phyloP scores from a whole-genome alignment of 257 asterid species.

The Petunia axillaris region DNA sequence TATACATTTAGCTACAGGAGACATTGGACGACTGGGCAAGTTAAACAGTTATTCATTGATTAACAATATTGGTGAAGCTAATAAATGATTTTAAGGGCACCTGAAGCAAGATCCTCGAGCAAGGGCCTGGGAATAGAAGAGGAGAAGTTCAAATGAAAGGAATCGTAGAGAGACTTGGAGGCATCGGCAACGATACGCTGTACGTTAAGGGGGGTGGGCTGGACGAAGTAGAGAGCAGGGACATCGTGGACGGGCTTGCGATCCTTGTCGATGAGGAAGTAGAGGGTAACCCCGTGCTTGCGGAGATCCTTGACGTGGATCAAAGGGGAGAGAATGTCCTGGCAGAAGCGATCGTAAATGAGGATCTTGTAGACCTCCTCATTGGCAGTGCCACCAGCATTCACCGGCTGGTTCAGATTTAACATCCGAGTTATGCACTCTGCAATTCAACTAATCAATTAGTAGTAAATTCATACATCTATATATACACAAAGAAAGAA shows the following conservation, averaged over 20 bases:
- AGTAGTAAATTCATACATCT: background rate
- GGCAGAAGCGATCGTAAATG: slow-evolving; percentile 94
- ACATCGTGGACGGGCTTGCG: slow-evolving; percentile 95
- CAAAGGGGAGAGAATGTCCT: slow-evolving; percentile 86
- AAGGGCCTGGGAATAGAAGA: slow-evolving; percentile 87
- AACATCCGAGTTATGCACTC: slow-evolving; percentile 93
- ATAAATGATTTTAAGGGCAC: slow-evolving; percentile 36
- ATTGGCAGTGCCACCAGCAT: slow-evolving; percentile 67
- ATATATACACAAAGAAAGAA: background rate
- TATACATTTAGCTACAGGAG: background rate
- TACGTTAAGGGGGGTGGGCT: slow-evolving; percentile 71
- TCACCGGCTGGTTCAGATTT: slow-evolving; percentile 92
- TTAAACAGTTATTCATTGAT: background rate
- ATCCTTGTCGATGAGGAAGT: slow-evolving; percentile 92
- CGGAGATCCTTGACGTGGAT: slow-evolving; percentile 98
- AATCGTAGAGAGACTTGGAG: slow-evolving; percentile 70
- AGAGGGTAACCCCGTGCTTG: slow-evolving; percentile 93
- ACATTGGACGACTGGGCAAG: background rate
- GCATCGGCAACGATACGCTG: slow-evolving; percentile 78
- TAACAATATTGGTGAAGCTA: background rate
- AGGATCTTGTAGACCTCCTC: slow-evolving; percentile 98
- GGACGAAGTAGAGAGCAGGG: slow-evolving; percentile 94
- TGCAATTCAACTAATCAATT: slow-evolving; percentile 34
- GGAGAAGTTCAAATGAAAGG: slow-evolving; percentile 93
- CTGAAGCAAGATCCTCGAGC: slow-evolving; percentile 93